These are phyloP conservation scores for Acer saccharum DNA, from an alignment of 345 rosid genomes.

Conservation along the genomic window DNA sequence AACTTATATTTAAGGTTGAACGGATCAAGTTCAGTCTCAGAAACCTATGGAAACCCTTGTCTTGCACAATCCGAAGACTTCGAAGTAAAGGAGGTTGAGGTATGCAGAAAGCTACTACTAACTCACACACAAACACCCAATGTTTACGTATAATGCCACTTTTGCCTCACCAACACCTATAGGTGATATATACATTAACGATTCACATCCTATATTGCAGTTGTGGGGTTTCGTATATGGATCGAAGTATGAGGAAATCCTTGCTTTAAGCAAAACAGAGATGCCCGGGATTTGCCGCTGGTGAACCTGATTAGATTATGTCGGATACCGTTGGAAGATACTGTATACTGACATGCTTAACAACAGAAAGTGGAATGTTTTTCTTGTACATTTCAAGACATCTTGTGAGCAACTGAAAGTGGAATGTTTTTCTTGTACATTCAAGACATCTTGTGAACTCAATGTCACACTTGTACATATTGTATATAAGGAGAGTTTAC, in stretches of 20 bases:
- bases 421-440: too few species aligned
- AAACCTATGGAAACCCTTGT: slow-evolving; percentile 92
- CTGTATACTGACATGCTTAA: neutral
- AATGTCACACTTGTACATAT: slow-evolving; percentile 9
- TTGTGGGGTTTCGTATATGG: slow-evolving; percentile 91
- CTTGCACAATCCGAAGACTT: slow-evolving; percentile 80
- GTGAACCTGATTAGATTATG: slow-evolving; percentile 33
- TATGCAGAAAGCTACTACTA: slow-evolving; percentile 26
- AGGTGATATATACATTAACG: neutral
- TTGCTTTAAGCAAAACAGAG: slow-evolving; percentile 61
- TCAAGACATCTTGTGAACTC: too few species aligned
- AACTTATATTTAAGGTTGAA: slow-evolving; percentile 47
- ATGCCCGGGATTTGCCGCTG: slow-evolving; percentile 85
- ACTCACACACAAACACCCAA: neutral
- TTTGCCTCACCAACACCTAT: neutral
- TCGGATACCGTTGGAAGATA: neutral
- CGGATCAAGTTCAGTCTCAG: slow-evolving; percentile 92
- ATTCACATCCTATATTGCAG: slow-evolving; percentile 38
- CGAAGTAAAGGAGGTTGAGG: slow-evolving; percentile 93
- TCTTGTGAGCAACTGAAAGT: too few species aligned
- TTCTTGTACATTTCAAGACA: neutral
- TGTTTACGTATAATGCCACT: neutral
- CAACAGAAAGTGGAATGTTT: neutral
- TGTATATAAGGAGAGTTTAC: slow-evolving; percentile 12
- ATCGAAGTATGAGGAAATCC: slow-evolving; percentile 83